Evolutionary conservation across 768 basidiomycete species (phyloP).

Genomic region (Rhodotorula paludigena): DNA sequence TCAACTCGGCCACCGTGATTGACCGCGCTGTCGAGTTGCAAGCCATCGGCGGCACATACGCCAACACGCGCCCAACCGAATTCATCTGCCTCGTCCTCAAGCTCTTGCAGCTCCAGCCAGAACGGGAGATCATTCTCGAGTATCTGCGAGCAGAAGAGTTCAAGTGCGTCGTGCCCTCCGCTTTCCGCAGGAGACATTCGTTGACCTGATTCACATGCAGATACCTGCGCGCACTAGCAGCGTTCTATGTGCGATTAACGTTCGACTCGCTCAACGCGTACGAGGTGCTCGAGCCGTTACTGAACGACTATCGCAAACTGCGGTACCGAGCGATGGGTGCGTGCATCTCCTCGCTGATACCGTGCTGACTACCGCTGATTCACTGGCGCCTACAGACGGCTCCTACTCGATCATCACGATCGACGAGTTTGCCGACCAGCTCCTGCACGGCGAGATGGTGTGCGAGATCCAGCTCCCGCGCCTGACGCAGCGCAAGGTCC

Average conservation of each 20-base stretch:
- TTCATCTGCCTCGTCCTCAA: conserved; percentile 90
- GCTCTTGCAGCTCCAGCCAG: conserved; percentile 91
- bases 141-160: conserved; percentile 96
- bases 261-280: conserved; percentile 86
- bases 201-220: conserved; percentile 49
- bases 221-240: conserved; percentile 87
- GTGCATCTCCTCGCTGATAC: conserved; percentile 40
- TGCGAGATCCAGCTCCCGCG: conserved; percentile 96
- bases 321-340: conserved; percentile 72
- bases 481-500: conserved; percentile 70
- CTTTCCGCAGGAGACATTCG: not conserved
- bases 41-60: conserved; percentile 86
- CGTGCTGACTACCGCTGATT: not conserved
- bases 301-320: conserved; percentile 89
- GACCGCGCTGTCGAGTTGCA: conserved; percentile 82
- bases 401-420: conserved; percentile 75
- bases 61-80: conserved; percentile 88
- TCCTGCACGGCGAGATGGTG: conserved; percentile 82
- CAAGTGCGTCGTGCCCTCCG: conserved; percentile 62
- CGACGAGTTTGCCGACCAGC: conserved; percentile 81
- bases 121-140: conserved; percentile 93
- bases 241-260: conserved; percentile 90
- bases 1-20: conserved; percentile 89
- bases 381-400: conserved; percentile 57
- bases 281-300: conserved; percentile 83